These are phyloP conservation scores for Pythium diclinum DNA, from an alignment of 352 stramenopile genomes.

Conservation along the genomic window DNA sequence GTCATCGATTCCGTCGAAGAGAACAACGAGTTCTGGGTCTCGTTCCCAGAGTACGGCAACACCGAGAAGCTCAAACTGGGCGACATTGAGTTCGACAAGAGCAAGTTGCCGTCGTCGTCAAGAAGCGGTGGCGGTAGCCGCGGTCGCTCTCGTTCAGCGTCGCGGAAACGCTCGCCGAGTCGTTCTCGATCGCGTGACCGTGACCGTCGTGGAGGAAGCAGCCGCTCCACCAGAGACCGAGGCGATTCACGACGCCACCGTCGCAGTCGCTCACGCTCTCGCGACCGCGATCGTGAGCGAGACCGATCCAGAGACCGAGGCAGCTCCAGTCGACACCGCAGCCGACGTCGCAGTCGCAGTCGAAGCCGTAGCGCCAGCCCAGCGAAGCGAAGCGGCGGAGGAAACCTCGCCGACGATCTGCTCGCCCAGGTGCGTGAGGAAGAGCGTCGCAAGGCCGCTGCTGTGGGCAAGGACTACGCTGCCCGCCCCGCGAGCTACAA, in stretches of 20 bases:
- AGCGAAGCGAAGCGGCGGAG: background rate
- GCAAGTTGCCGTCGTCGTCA: slow-evolving; percentile 33
- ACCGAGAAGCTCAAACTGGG: slow-evolving; percentile 92
- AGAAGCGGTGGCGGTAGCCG: slow-evolving; percentile 29
- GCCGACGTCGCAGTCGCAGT: slow-evolving; percentile 31
- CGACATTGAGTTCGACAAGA: slow-evolving; percentile 88
- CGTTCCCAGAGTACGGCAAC: slow-evolving; percentile 97
- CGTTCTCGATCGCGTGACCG: slow-evolving; percentile 8
- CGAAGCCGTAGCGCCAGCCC: slow-evolving; percentile 24
- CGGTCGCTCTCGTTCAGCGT: slow-evolving; percentile 39
- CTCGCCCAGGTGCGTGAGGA: slow-evolving; percentile 90
- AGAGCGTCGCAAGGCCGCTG: slow-evolving; percentile 88
- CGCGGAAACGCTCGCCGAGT: slow-evolving; percentile 32
- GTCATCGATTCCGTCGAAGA: slow-evolving; percentile 93
- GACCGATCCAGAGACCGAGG: slow-evolving; percentile 27
- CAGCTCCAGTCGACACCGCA: slow-evolving; percentile 30
- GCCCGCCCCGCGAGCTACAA: slow-evolving; percentile 91
- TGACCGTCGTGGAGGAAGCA: slow-evolving; percentile 30
- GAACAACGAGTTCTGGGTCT: slow-evolving; percentile 81
- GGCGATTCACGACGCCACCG: slow-evolving; percentile 19
- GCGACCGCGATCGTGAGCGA: slow-evolving; percentile 28
- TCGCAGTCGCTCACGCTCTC: slow-evolving; percentile 37
- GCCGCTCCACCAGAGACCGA: slow-evolving; percentile 24
- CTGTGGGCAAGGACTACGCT: slow-evolving; percentile 89
- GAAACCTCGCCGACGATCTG: slow-evolving; percentile 65